Base-by-base conservation (phyloP, 176 grass and related monocot species). In the Eragrostis nindensis region DNA sequence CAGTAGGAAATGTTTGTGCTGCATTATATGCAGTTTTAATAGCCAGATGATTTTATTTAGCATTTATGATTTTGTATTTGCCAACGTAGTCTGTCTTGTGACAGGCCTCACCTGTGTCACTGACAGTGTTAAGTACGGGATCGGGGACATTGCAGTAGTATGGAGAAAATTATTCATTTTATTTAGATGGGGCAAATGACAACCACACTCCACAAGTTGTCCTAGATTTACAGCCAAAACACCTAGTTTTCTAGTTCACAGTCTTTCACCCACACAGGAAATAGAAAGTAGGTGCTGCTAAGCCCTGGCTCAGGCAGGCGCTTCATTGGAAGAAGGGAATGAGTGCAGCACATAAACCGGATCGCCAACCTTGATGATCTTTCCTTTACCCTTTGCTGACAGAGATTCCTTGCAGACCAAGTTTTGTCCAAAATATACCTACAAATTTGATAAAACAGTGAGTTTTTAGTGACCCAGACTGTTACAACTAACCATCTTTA, bases 401-500 rank as follows among this genome's bases (percentile, higher is more conserved):
- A 93, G 47, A 21, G 88, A 93, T 54, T 95, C 95, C 83, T 84
- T 85, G 75, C 90, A 98, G 45, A 95, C 90, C 74, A 98, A 52
- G 89, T 95, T 95, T 52, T 98, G 92, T 22, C 92, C 88, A 66
- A 98, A 95, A 50, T 84, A 98, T 0, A 95, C 92, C 96, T 95
- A 76, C 2, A 81, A 15, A 75, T 26, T 8, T 0, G 25, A 74
- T 77, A 26, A 74, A 66, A 63, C 11, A 18, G 24, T 61, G 4
- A 42, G 12, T 7, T 32, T 11, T 71, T 21, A 76, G 46, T 54
- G 19, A 39, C 29, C 22, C 70, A 3, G 1, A 13, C 5, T 8
- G 24, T 42, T 80, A 24, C 57, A 80, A 56, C 30, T 30, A 7
- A 55, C 5, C 26, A 64, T 27, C 21, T 52, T 78, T 21, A 74